These are phyloP conservation scores for Cicer yamashitae DNA, from an alignment of 306 rosid genomes.

Conservation along the genomic window DNA sequence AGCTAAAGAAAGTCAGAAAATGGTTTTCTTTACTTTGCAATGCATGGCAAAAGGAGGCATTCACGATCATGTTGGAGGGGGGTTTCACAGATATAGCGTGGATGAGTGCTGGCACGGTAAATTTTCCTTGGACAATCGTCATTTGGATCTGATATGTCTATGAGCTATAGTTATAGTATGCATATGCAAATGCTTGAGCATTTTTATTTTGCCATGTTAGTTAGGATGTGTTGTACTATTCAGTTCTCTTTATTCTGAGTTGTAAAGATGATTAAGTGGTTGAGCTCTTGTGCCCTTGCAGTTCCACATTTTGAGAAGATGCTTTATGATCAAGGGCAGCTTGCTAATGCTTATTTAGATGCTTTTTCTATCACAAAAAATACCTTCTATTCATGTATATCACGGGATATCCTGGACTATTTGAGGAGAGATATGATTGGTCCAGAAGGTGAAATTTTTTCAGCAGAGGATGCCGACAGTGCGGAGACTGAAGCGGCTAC, in stretches of 20 bases:
- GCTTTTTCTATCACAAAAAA: constrained; percentile 82
- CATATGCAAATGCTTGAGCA: constrained; percentile 5
- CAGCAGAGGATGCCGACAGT: constrained; percentile 99
- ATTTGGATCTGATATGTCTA: constrained; percentile 37
- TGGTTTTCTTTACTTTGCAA: constrained; percentile 74
- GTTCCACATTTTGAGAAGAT: constrained; percentile 99
- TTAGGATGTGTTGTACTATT: constrained; percentile 31
- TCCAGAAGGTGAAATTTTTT: constrained; percentile 90
- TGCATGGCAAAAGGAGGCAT: constrained; percentile 96
- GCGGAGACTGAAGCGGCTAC: constrained; percentile 81
- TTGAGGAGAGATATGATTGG: constrained; percentile 95
- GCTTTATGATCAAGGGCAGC: constrained; percentile 97
- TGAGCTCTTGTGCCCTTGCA: constrained; percentile 54
- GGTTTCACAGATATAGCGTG: constrained; percentile 96
- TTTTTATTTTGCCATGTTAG: constrained; percentile 25
- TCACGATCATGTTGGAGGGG: constrained; percentile 94
- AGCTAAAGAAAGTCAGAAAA: constrained; percentile 58
- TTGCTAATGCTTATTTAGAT: constrained; percentile 79
- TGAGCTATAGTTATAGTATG: neutral
- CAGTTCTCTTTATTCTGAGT: constrained; percentile 29
- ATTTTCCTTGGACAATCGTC: constrained; percentile 42
- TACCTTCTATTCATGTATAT: constrained; percentile 62
- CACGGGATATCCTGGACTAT: constrained; percentile 89
- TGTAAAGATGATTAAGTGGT: constrained; percentile 38
- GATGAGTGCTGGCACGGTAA: constrained; percentile 99